Evolutionary conservation across 495 filamentous ascomycete species (phyloP), one percentile per base, ranked within the genome.

Genomic region (Xylaria nigripes): DNA sequence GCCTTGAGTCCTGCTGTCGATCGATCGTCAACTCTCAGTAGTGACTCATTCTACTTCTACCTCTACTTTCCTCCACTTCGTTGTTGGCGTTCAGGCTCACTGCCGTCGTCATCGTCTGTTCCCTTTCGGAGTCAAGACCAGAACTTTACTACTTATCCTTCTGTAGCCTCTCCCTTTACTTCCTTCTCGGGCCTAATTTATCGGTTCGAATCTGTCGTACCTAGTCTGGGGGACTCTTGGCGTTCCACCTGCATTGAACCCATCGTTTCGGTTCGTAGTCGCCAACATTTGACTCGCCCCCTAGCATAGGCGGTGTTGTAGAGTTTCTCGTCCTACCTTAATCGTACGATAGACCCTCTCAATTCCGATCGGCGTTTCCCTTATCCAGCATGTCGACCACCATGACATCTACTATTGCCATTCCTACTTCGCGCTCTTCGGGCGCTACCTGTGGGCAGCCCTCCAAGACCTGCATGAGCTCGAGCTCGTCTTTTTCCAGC

Each of bases 331-430:
- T 18, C 21, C 18, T 45, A n/a, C 19, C 38, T 32, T 43, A 15
- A 15, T 12, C 15, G 36, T 47, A 15, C 46, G 19, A 32, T 38
- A 22, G 36, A 25, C 19, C 15, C 13, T 44, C 51, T 22, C 10
- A 21, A 21, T 16, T 44, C 23, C 6, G 18, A 32, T 15, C 16
- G 30, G n/a, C 34, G 24, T 19, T 23, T 19, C 18, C n/a, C 27
- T 19, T n/a, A 27, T 16, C 12, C 43, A 24, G 34, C 34, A 24
- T 32, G 23, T 15, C 32, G 34, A 50, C 47, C 29, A 61, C 45
- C 51, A 77, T 79, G 73, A 73, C 78, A 18, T 74, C 73, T 51
- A 80, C 76, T 45, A 80, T 80, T 66, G 65, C 69, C 52, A 81
- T 81, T 47, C 77, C 76, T 44, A 58, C 71, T 19, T 47, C 66